Base-by-base conservation (phyloP, 2,329 filamentous ascomycete species). In the Curvularia verruculosa region DNA sequence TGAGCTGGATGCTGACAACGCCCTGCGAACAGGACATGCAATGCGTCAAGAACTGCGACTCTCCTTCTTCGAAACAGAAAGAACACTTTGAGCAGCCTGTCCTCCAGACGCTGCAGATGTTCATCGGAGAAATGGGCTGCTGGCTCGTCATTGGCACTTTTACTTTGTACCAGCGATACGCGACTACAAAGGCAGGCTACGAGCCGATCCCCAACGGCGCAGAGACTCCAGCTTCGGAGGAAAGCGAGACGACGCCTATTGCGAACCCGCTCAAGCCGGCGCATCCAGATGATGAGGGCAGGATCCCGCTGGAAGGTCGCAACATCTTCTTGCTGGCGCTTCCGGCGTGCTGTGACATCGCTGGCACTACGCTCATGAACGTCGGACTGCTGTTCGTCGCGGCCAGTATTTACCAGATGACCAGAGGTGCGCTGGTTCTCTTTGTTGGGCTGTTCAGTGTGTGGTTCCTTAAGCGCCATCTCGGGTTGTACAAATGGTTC, bases 381-480 rank as follows among this genome's bases (percentile, higher is more conserved):
- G 90, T 92, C 4, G 95, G 95, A 3, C 83, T 99, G 65, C 83
- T 98, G 47, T 93, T 98, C 74, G 93, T 98, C 23, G 95, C 91
- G 12, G 92, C 95, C 1, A 96, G 91, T 59, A 97, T 99, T 71
- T 99, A 97, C 79, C 95, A 99, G 79, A 99, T 99, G 95, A 98
- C 94, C 1, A 84, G 95, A 57, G 95, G 95, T 8, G 95, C 95
- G 0, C 83, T 99, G 40, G 94, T 99, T 3, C 83, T 99, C 6
- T 99, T 99, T 68, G 95, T 99, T 19, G 95, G 95, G 0, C 80
- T 98, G 0, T 97, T 99, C 79, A 96, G 92, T 71, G 93, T 99
- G 26, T 70, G 96, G 12, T 98, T 99, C 76, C 82, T 99, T 55
- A 88, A 87, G 69, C 86, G 92, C 46, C 89, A 86, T 66, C 83